Conservation (phyloP, 352 stramenopile species). For the Thraustotheca clavata region DNA sequence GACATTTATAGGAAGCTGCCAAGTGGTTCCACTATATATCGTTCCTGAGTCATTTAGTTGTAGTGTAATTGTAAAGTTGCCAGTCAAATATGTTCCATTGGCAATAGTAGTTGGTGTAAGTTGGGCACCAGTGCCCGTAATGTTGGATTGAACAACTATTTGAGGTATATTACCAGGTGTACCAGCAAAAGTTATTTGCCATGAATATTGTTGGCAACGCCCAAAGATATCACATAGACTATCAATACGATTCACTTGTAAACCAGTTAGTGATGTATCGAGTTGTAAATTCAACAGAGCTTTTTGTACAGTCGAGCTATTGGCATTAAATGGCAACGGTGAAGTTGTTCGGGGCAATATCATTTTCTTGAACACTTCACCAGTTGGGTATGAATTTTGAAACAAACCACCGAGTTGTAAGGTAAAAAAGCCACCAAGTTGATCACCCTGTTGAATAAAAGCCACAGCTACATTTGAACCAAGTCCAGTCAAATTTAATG, state of each 20-base stretch:
- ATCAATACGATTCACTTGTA: constrained; percentile 28
- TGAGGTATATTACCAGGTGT: constrained; percentile 55
- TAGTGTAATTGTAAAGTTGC: constrained; percentile 44
- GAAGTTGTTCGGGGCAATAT: constrained; percentile 37
- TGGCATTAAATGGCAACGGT: constrained; percentile 34
- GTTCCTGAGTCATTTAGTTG: constrained; percentile 40
- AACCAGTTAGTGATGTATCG: constrained; percentile 28
- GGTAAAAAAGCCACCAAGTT: constrained; percentile 37
- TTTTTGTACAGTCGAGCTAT: constrained; percentile 24
- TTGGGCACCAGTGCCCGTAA: constrained; percentile 29
- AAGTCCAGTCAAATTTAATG: constrained; percentile 46
- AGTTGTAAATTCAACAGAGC: constrained; percentile 33
- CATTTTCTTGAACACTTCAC: constrained; percentile 37
- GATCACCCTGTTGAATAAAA: constrained; percentile 40
- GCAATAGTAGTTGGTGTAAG: constrained; percentile 36
- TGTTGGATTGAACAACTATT: constrained; percentile 33
- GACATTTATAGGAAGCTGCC: constrained; percentile 59
- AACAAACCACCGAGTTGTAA: constrained; percentile 53
- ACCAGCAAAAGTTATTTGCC: constrained; percentile 50
- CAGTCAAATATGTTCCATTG: constrained; percentile 68
- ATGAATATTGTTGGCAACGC: constrained; percentile 58
- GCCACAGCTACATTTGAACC: constrained; percentile 28
- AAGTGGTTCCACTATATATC: constrained; percentile 41
- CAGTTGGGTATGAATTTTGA: constrained; percentile 36
- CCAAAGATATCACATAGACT: constrained; percentile 48